Conservation (phyloP, 2,329 filamentous ascomycete genomes). For the Fragosphaeria purpurea region DNA sequence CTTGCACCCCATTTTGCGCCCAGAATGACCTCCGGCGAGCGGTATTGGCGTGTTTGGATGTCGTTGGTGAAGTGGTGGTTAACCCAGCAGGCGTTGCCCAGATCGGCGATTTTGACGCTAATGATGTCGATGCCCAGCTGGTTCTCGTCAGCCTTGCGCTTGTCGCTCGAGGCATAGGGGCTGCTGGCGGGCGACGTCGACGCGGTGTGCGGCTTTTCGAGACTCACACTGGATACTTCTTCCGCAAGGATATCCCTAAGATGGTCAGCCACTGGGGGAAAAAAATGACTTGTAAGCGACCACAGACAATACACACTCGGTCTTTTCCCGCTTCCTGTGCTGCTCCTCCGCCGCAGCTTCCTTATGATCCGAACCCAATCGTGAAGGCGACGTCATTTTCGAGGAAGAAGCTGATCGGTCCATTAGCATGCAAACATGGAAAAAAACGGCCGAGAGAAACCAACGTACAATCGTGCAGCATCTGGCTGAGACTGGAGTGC, state of each 20-base stretch:
- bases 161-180: constrained; percentile 45
- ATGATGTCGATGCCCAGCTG: constrained; percentile 59
- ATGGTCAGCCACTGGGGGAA: not conserved
- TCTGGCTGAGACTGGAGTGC: constrained; percentile 70
- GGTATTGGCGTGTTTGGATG: constrained; percentile 94
- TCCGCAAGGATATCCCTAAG: constrained; percentile 75
- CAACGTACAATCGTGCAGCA: constrained; percentile 54
- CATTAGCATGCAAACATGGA: not conserved
- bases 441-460: not conserved
- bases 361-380: constrained; percentile 35
- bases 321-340: constrained; percentile 83
- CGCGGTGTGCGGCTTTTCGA: constrained; percentile 55
- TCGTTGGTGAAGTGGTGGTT: constrained; percentile 99
- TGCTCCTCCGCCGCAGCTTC: constrained; percentile 37
- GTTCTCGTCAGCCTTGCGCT: constrained; percentile 49
- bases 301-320: constrained; percentile 55
- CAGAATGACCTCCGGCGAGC: constrained; percentile 92
- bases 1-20: constrained; percentile 99
- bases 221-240: constrained; percentile 88
- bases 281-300: too few relatives aligned
- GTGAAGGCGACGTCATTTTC: constrained; percentile 7
- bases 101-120: constrained; percentile 96
- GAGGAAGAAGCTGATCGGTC: not conserved
- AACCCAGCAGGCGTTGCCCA: constrained; percentile 98
- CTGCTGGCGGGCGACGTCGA: not conserved